Base-by-base conservation (phyloP, 179 eudicot genomes). In the Silene vulgaris region DNA sequence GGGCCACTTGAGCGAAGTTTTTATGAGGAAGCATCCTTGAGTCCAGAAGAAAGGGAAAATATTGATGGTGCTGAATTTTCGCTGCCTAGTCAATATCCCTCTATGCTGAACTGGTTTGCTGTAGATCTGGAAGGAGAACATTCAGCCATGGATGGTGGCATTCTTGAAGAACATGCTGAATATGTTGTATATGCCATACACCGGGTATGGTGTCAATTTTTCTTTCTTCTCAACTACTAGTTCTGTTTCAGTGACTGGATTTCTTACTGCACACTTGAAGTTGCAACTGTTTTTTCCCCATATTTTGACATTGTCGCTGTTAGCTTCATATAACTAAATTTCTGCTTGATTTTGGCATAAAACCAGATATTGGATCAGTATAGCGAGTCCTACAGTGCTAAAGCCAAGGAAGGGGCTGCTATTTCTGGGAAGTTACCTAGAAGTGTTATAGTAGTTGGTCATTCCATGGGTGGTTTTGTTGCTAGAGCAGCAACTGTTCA, bases 381-480 rank as follows among this genome's bases (percentile, higher is more conserved):
- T 83, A 89, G 87, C 80, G 91, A 89, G 78, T 91, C 99, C 67
- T 86, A 74, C 79, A 83, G 88, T 82, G 90, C 94, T 75, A 89
- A 87, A 76, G 82, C 82, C 69, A 90, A 73, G 75, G 93, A 89
- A 82, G 97, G 96, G 74, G 88, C 88, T 80, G 87, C 90, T 26
- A 67, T 76, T 19, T 86, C 93, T 76, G 83, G 85, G 35, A 80
- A 80, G 69, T 80, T 85, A 64, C 97, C 99, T 2, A 85, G 28
- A 78, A 96, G 89, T 84, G 99, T 96, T 56, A 83, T 96, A 83
- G 75, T 96, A 82, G 93, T 96, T 81, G 99, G 99, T 82, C 99
- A 96, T 82, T 96, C 99, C 74, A 90, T 93, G 97, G 99, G 99
- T 64, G 99, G 99, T 78, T 96, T 96, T 88, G 97, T 96, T 80